phyloP scores from a whole-genome alignment of 2,329 filamentous ascomycete species.

The Neobulgaria alba region DNA sequence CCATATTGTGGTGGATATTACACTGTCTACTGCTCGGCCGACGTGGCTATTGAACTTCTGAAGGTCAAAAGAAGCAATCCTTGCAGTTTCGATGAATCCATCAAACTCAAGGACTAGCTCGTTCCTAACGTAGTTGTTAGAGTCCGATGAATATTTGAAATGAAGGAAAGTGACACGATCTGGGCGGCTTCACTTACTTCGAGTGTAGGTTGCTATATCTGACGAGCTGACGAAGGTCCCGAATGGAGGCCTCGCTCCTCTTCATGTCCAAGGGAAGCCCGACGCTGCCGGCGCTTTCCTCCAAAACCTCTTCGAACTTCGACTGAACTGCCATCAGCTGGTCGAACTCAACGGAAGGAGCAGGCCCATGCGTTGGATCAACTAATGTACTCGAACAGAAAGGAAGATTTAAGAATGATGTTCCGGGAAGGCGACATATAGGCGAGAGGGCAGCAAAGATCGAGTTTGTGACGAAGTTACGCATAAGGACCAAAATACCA shows the following conservation, averaged over 20 bases:
- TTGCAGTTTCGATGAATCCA: conserved; percentile 62
- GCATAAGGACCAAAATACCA: conserved; percentile 48
- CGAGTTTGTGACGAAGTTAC: conserved; percentile 54
- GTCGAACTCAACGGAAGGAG: conserved; percentile 51
- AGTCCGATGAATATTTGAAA: conserved; percentile 3
- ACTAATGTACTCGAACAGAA: conserved; percentile 43
- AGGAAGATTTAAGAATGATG: conserved; percentile 50
- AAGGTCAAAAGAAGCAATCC: conserved; percentile 55
- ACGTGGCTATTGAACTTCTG: conserved; percentile 71
- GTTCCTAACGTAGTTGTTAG: conserved; percentile 35
- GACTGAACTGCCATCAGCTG: conserved; percentile 65
- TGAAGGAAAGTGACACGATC: too few species aligned
- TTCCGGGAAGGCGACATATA: conserved; percentile 61
- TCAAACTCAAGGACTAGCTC: conserved; percentile 70
- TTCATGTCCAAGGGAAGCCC: conserved; percentile 73
- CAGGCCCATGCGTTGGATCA: conserved; percentile 16
- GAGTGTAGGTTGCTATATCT: conserved; percentile 59
- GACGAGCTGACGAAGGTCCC: conserved; percentile 66
- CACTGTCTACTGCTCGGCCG: conserved; percentile 62
- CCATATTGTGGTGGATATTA: conserved; percentile 69
- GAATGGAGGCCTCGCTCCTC: conserved; percentile 62
- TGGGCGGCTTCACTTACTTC: conserved; percentile 27
- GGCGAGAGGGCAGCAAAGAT: conserved; percentile 56
- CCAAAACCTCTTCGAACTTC: conserved; percentile 68
- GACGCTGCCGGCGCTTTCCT: conserved; percentile 55